phyloP scores from a whole-genome alignment of 768 basidiomycete genomes.

The Tephrocybe sp. region DNA sequence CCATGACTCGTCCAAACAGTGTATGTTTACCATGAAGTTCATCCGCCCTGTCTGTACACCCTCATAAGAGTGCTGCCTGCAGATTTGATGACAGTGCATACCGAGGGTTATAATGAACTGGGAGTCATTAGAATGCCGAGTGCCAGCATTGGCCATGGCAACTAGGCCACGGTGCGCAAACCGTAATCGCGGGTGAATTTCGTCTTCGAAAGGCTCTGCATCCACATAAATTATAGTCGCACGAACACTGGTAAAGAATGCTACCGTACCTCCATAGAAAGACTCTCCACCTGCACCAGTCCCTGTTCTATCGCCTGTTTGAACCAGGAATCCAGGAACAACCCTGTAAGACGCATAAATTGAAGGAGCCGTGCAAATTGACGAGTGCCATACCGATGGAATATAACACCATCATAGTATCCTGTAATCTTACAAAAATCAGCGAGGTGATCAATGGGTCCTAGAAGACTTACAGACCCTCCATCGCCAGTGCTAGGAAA shows the following conservation, averaged over 20 bases:
- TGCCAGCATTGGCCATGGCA: slow-evolving; percentile 90
- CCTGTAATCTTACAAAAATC: slow-evolving; percentile 42
- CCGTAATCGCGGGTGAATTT: slow-evolving; percentile 88
- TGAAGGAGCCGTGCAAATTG: not conserved
- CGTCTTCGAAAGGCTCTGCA: slow-evolving; percentile 89
- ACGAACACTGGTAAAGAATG: not conserved
- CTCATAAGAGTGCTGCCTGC: not conserved
- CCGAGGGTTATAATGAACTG: slow-evolving; percentile 96
- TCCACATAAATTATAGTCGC: not conserved
- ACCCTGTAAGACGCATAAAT: slow-evolving; percentile 35
- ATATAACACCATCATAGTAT: slow-evolving; percentile 94
- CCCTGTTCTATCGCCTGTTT: slow-evolving; percentile 91
- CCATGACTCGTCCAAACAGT: slow-evolving; percentile 85
- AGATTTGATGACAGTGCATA: slow-evolving; percentile 24
- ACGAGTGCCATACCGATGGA: slow-evolving; percentile 64
- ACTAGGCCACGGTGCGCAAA: slow-evolving; percentile 90
- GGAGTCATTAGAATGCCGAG: slow-evolving; percentile 86
- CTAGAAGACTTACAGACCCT: slow-evolving; percentile 57
- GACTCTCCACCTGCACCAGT: slow-evolving; percentile 93
- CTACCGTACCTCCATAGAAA: slow-evolving; percentile 78
- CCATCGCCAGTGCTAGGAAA: slow-evolving; percentile 84
- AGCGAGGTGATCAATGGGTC: not conserved
- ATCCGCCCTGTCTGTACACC: slow-evolving; percentile 71
- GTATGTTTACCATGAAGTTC: slow-evolving; percentile 95
- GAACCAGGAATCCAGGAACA: slow-evolving; percentile 89